Base-by-base conservation (phyloP, 257 asterid species). In the Knoxia roxburghii region DNA sequence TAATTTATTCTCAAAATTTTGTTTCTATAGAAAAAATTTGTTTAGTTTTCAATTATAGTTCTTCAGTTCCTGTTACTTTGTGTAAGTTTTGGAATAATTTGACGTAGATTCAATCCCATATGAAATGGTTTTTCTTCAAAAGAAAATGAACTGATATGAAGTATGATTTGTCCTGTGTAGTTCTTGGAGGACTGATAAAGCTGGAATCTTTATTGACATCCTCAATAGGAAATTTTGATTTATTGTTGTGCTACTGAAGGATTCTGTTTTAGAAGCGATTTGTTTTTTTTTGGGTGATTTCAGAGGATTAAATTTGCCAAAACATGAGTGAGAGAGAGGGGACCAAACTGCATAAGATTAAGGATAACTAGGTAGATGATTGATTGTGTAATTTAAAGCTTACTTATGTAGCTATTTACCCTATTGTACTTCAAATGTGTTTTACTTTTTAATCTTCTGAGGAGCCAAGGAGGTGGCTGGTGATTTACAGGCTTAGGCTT, bases 141-240 rank as follows among this genome's bases (percentile, higher is more conserved):
- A n/a, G n/a, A 9, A 23, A 52, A n/a, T 52, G 30, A 24, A 48
- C 18, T 37, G 17, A 1, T 58, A 11, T 15, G 32, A 29, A 2
- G n/a, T 29, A 27, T 29, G 39, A 21, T 56, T 30, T 56, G 17
- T 29, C 23, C 10, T 29, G 45, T 58, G 7, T 58, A 3, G 30
- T 58, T 58, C 3, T 56, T 67, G n/a, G 14, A 26, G 23, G 23
- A 54, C 14, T 37, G 53, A 14, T 68, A 12, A 68, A 68, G 24
- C 41, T 55, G 21, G 65, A 41, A 29, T 27, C 72, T 68, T 68
- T 58, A 2, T 32, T 20, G 45, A 30, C 9, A 58, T 58, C 20
- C 20, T 58, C 45, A 30, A 40, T 20, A 18, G 48, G 48, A 50
- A n/a, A 2, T 18, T 33, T 35, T 59, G 46, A 35, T 59, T 32